Conservation (phyloP, 768 basidiomycete species). For the Postia placenta region DNA sequence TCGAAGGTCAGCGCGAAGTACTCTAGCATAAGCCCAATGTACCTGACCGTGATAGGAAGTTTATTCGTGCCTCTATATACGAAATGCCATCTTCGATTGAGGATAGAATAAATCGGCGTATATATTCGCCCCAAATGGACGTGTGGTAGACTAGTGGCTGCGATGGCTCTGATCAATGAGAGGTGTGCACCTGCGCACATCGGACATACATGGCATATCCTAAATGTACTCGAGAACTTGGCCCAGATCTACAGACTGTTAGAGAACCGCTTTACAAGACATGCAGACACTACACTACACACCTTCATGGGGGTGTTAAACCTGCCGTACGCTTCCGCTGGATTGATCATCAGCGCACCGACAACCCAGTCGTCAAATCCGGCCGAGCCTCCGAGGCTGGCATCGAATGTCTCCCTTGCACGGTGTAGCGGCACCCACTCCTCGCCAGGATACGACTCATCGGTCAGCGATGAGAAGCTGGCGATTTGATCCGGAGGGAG, state of each 20-base stretch:
- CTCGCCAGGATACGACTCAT: slow-evolving; percentile 34
- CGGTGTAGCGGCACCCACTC: slow-evolving; percentile 50
- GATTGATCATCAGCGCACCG: slow-evolving; percentile 57
- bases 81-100: slow-evolving; percentile 67
- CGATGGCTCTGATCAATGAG: background rate
- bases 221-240: slow-evolving; percentile 57
- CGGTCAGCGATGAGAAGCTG: slow-evolving; percentile 29
- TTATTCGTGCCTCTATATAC: slow-evolving; percentile 64
- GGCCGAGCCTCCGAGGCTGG: slow-evolving; percentile 48
- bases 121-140: slow-evolving; percentile 56
- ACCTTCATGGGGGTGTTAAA: slow-evolving; percentile 69
- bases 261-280: background rate
- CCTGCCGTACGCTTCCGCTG: slow-evolving; percentile 64
- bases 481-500: slow-evolving; percentile 31
- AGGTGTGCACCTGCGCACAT: background rate
- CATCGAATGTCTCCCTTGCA: slow-evolving; percentile 49
- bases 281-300: background rate
- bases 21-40: background rate
- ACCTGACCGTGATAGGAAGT: slow-evolving; percentile 52
- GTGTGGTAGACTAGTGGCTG: slow-evolving; percentile 39
- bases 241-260: slow-evolving; percentile 56
- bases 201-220: slow-evolving; percentile 39
- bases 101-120: slow-evolving; percentile 54
- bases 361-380: slow-evolving; percentile 68
- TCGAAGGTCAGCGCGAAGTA: background rate